These are phyloP conservation scores for Carpinus viminea DNA, from an alignment of 306 rosid genomes.

Conservation along the genomic window DNA sequence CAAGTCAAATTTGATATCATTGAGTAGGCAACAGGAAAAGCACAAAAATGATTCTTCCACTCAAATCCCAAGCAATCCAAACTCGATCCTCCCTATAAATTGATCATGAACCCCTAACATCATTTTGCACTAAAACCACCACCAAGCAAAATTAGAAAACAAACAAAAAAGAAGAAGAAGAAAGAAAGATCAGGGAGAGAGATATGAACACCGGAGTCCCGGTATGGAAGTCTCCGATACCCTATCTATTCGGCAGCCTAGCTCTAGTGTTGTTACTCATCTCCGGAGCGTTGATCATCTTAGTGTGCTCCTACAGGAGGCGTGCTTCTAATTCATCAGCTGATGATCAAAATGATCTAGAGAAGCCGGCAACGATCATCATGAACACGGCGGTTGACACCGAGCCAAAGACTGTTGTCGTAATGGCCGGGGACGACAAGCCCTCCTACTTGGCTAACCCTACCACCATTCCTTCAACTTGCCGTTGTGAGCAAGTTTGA, in stretches of 20 bases:
- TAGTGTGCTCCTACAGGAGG: slow-evolving; percentile 56
- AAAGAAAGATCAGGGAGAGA: not conserved
- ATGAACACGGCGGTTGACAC: not conserved
- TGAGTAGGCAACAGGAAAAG: slow-evolving; percentile 43
- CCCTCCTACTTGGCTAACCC: slow-evolving; percentile 51
- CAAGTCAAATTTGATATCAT: slow-evolving; percentile 27
- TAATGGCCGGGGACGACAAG: slow-evolving; percentile 55
- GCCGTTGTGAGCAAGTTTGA: not conserved
- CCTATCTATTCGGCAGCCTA: slow-evolving; percentile 79
- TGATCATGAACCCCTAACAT: slow-evolving; percentile 24
- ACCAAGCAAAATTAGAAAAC: not conserved
- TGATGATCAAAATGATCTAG: slow-evolving; percentile 11
- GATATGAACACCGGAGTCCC: slow-evolving; percentile 28
- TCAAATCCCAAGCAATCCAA: slow-evolving; percentile 16
- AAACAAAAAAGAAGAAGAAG: not conserved
- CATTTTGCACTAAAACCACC: slow-evolving; percentile 9
- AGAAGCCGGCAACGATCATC: not conserved
- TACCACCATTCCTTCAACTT: not conserved
- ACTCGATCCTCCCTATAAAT: slow-evolving; percentile 43
- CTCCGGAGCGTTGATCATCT: slow-evolving; percentile 61
- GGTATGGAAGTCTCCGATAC: slow-evolving; percentile 74
- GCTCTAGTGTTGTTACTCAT: slow-evolving; percentile 57
- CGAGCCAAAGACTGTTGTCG: slow-evolving; percentile 42
- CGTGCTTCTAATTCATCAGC: slow-evolving; percentile 26
- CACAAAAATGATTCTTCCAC: slow-evolving; percentile 47